Percentiles rank a stretch among this genome's conserved stretches.
These are phyloP conservation scores for Auricularia cornea DNA, from an alignment of 768 basidiomycete genomes.

Conservation along the genomic window DNA sequence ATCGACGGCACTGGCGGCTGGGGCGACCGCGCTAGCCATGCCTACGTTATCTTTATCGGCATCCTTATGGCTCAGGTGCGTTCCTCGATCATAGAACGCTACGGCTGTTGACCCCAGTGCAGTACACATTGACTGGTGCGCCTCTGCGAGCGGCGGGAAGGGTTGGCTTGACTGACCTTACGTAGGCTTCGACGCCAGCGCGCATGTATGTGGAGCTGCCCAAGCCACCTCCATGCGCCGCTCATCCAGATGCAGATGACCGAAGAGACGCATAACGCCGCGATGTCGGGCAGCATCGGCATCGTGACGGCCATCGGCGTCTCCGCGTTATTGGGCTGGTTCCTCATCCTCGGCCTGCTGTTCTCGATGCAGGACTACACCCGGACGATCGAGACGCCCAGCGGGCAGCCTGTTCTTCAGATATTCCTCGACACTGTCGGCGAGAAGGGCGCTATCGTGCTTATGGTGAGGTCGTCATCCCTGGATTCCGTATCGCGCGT, in stretches of 20 bases:
- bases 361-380: conserved; percentile 72
- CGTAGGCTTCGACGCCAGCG: conserved; percentile 64
- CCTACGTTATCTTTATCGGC: conserved; percentile 64
- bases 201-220: conserved; percentile 39
- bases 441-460: conserved; percentile 59
- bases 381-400: conserved; percentile 40
- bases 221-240: background rate
- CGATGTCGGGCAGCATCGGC: conserved; percentile 57
- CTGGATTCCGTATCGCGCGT: background rate
- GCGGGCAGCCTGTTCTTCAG: conserved; percentile 67
- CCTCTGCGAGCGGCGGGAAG: too few species aligned
- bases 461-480: conserved; percentile 45
- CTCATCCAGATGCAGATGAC: conserved; percentile 43
- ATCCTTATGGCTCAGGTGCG: conserved; percentile 57
- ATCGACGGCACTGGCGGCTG: conserved; percentile 70
- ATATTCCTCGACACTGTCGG: conserved; percentile 75
- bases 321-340: conserved; percentile 67
- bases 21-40: conserved; percentile 56
- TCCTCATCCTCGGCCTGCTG: conserved; percentile 60
- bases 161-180: background rate
- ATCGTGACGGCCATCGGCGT: conserved; percentile 67
- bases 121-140: background rate
- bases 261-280: conserved; percentile 64
- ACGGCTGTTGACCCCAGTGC: background rate
- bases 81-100: background rate